Evolutionary conservation across 768 basidiomycete genomes (phyloP).

Genomic region (Lanmaoa rubissima): DNA sequence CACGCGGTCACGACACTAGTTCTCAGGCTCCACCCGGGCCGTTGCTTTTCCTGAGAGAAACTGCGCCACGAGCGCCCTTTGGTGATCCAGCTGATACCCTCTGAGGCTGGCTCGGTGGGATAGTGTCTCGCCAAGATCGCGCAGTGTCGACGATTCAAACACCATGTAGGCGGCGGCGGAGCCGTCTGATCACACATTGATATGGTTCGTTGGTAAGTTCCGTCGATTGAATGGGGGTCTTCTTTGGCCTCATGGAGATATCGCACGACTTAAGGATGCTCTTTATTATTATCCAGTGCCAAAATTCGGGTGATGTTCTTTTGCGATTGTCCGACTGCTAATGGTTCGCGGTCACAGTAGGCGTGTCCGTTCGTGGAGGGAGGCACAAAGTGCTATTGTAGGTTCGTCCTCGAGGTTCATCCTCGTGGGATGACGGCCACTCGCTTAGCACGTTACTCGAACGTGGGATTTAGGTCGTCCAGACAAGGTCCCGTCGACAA

Average conservation of each 20-base stretch:
- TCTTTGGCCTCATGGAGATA: background rate
- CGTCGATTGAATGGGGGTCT: background rate
- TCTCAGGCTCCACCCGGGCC: background rate
- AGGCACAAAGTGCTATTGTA: background rate
- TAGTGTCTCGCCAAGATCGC: background rate
- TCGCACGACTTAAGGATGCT: constrained; percentile 4
- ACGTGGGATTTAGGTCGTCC: background rate
- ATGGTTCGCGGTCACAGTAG: background rate
- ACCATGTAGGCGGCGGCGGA: background rate
- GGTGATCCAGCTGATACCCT: background rate
- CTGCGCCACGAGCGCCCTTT: background rate
- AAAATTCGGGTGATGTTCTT: background rate
- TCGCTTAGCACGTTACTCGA: background rate
- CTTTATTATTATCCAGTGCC: background rate
- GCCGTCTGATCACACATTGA: background rate
- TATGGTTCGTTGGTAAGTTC: background rate
- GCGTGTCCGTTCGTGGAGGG: background rate
- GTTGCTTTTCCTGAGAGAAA: background rate
- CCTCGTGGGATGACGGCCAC: background rate
- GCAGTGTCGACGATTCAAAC: background rate
- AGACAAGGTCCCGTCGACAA: background rate
- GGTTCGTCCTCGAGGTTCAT: background rate
- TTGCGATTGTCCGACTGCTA: background rate
- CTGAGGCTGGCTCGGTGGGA: background rate
- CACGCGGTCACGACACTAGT: constrained; percentile 1